phyloP scores from a whole-genome alignment of 768 basidiomycete species.

The Boletus tomentosulus region DNA sequence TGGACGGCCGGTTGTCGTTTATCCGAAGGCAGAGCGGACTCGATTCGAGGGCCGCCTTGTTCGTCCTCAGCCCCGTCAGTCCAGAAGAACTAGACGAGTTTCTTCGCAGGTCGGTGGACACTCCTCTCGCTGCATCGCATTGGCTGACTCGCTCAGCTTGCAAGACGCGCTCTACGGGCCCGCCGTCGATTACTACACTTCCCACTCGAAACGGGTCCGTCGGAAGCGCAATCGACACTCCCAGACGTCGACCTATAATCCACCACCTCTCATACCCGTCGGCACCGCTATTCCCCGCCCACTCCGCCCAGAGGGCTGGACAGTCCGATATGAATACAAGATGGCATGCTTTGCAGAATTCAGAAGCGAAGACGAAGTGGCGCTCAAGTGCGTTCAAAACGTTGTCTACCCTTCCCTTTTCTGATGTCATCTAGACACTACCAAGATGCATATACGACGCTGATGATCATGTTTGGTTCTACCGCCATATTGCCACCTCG shows the following conservation, averaged over 20 bases:
- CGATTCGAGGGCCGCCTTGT: slow-evolving; percentile 88
- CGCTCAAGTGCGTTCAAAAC: slow-evolving; percentile 65
- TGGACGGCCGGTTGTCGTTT: slow-evolving; percentile 81
- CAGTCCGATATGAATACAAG: slow-evolving; percentile 95
- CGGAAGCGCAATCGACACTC: slow-evolving; percentile 85
- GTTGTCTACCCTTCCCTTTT: slow-evolving; percentile 7
- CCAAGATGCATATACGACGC: slow-evolving; percentile 84
- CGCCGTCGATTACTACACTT: slow-evolving; percentile 88
- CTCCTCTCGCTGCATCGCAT: neutral
- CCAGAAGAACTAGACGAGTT: slow-evolving; percentile 86
- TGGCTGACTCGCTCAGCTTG: slow-evolving; percentile 44
- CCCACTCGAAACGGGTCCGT: slow-evolving; percentile 88
- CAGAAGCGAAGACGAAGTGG: slow-evolving; percentile 86
- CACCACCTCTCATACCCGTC: slow-evolving; percentile 43
- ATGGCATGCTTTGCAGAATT: slow-evolving; percentile 97
- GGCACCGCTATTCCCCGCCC: slow-evolving; percentile 45
- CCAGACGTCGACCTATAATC: slow-evolving; percentile 48
- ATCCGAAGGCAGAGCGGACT: slow-evolving; percentile 86
- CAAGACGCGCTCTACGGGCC: slow-evolving; percentile 87
- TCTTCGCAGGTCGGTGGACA: slow-evolving; percentile 57
- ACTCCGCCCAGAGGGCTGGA: slow-evolving; percentile 86
- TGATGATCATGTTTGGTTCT: slow-evolving; percentile 86
- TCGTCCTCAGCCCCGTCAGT: slow-evolving; percentile 91
- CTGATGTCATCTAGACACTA: slow-evolving; percentile 64
- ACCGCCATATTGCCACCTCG: slow-evolving; percentile 83